Conservation (phyloP, 1,284 basidiomycete species). For the Ustilago crameri region DNA sequence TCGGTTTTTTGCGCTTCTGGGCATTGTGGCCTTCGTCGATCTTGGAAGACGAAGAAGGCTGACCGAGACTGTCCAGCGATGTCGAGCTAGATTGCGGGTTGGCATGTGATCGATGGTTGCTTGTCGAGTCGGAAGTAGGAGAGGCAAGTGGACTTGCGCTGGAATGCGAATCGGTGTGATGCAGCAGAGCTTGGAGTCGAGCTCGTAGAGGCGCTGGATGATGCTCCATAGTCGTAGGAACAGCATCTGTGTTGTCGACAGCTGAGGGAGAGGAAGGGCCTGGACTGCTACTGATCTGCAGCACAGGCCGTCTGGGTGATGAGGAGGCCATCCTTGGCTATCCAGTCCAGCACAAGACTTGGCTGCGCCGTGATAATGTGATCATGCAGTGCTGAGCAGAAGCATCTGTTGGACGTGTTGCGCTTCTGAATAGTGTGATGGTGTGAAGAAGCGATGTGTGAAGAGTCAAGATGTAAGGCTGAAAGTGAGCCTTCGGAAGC, state of each 20-base stretch:
- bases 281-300: constrained; percentile 14
- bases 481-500: no score
- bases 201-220: constrained; percentile 32
- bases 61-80: constrained; percentile 15
- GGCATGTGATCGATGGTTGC: constrained; percentile 10
- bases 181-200: constrained; percentile 32
- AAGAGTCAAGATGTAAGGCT: no score
- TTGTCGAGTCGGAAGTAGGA: constrained; percentile 25
- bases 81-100: constrained; percentile 28
- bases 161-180: constrained; percentile 26
- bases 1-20: constrained; percentile 5
- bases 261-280: constrained; percentile 10
- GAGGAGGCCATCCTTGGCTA: constrained; percentile 6
- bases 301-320: constrained; percentile 1
- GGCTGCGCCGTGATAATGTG: neutral
- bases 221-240: neutral
- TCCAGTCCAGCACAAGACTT: neutral
- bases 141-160: constrained; percentile 33
- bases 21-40: constrained; percentile 5
- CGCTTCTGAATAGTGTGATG: no score
- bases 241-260: constrained; percentile 1
- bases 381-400: neutral
- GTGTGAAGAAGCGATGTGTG: no score
- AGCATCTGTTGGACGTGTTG: neutral
- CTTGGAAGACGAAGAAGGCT: constrained; percentile 7